These are phyloP conservation scores for Aspergillus arachidicola DNA, from an alignment of 2,329 filamentous ascomycete species.

Conservation along the genomic window DNA sequence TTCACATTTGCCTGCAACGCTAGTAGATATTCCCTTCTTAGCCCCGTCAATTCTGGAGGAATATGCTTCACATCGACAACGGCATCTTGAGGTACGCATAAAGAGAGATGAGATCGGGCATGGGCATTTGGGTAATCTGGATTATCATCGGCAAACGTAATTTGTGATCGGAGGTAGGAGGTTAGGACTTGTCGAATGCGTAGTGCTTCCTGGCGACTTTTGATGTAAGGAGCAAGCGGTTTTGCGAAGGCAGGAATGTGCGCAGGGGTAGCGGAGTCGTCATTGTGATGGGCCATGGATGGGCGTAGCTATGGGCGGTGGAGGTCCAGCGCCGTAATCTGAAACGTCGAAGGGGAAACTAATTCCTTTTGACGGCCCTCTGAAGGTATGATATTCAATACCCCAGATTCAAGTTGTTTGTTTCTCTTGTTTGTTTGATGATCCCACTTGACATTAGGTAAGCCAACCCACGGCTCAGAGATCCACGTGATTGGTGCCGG, in stretches of 20 bases:
- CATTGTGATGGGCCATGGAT: slow-evolving; percentile 26
- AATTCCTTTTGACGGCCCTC: background rate
- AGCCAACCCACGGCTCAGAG: background rate
- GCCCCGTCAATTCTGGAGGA: slow-evolving; percentile 44
- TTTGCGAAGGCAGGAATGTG: slow-evolving; percentile 39
- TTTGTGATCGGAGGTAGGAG: slow-evolving; percentile 39
- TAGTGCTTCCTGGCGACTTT: slow-evolving; percentile 40
- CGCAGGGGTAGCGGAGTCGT: slow-evolving; percentile 18
- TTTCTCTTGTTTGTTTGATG: slow-evolving; percentile 6
- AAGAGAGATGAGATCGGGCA: slow-evolving; percentile 35
- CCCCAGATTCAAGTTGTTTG: slow-evolving; percentile 8
- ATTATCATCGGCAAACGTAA: slow-evolving; percentile 35
- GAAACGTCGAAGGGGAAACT: background rate
- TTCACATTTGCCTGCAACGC: slow-evolving; percentile 47
- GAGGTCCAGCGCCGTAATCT: background rate
- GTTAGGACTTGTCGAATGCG: slow-evolving; percentile 44
- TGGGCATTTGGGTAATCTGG: slow-evolving; percentile 21
- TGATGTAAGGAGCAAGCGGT: slow-evolving; percentile 43
- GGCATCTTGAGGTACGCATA: slow-evolving; percentile 37
- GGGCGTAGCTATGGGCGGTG: background rate
- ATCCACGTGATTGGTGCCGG: background rate
- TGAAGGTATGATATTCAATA: background rate
- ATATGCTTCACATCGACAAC: slow-evolving; percentile 37
- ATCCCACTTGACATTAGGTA: background rate
- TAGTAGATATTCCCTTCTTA: slow-evolving; percentile 49